Evolutionary conservation across 257 asterid species (phyloP), one percentile per base, ranked within the genome.

Genomic region (Lavandula angustifolia): DNA sequence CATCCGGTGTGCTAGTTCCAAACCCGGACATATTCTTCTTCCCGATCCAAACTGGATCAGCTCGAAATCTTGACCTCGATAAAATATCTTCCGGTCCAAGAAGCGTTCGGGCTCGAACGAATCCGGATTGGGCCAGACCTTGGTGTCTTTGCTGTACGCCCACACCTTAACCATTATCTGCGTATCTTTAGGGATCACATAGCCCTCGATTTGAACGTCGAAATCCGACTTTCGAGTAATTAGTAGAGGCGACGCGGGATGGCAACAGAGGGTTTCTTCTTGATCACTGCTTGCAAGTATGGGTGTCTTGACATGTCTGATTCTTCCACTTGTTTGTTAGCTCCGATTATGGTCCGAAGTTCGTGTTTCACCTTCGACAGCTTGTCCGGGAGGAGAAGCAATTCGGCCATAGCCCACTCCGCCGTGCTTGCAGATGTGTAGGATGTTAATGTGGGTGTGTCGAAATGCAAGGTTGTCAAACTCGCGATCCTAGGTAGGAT

Each of bases 291-390:
- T 0, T 31, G 27, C 7, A 54, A 6, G 9, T 49, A 73, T 17
- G 74, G 69, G 5, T 64, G 70, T 6, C 44, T 63, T 4, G 70
- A 18, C 16, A 73, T 68, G 62, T 77, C 78, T 10, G 65, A 68
- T 51, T 77, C 82, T 38, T 69, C 14, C 6, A 64, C 32, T 0
- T 3, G 56, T 7, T 54, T 37, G 7, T 5, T 9, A 5, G 41
- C n/a, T 6, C 70, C 70, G 7, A 71, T 42, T 0, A 62, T 60
- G 13, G 22, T 10, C 4, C n/a, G 59, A 3, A 76, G 50, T 41
- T 50, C 33, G 9, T 50, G 55, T 8, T 54, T 50, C 5, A 7
- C 52, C 56, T 22, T 50, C 12, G 1, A 2, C 33, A 50, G 8
- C 22, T 18, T 50, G 13, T 50, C 34, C 56, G 56, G 56, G 5